Conservation (phyloP, 148 eudicot species). For the Vaccinium darrowii region DNA sequence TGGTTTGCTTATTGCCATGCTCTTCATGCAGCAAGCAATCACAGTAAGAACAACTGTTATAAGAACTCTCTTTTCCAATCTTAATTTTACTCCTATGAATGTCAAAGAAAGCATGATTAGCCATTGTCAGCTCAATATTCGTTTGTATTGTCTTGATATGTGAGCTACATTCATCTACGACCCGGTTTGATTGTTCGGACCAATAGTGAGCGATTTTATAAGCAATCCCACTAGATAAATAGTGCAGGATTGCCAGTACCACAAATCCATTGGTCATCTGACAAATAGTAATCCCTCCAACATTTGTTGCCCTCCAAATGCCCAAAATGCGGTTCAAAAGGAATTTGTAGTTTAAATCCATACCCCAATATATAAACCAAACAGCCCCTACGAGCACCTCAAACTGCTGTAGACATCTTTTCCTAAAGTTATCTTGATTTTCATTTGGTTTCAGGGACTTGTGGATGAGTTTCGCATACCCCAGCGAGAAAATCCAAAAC, state of each 20-base stretch:
- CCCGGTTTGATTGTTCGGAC: neutral
- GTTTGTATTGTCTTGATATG: neutral
- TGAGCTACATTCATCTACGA: neutral
- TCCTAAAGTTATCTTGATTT: neutral
- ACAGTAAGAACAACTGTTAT: constrained; percentile 52
- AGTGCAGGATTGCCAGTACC: neutral
- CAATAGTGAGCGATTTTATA: neutral
- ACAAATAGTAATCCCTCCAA: neutral
- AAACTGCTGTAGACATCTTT: neutral
- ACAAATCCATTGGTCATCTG: neutral
- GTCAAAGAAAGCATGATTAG: neutral
- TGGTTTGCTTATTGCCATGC: constrained; percentile 96
- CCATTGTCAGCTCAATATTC: neutral
- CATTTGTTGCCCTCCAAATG: constrained; percentile 5
- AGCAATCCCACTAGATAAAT: neutral
- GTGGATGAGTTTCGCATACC: constrained; percentile 93
- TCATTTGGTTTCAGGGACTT: constrained; percentile 49
- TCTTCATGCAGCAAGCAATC: constrained; percentile 99
- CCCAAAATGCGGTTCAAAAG: neutral
- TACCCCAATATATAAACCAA: neutral
- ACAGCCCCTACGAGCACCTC: neutral
- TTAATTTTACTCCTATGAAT: neutral
- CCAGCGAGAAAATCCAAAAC: constrained; percentile 57
- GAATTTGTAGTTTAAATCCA: neutral
- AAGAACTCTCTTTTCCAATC: neutral